Conservation (phyloP, 768 basidiomycete genomes). For the Lactarius psammicola region DNA sequence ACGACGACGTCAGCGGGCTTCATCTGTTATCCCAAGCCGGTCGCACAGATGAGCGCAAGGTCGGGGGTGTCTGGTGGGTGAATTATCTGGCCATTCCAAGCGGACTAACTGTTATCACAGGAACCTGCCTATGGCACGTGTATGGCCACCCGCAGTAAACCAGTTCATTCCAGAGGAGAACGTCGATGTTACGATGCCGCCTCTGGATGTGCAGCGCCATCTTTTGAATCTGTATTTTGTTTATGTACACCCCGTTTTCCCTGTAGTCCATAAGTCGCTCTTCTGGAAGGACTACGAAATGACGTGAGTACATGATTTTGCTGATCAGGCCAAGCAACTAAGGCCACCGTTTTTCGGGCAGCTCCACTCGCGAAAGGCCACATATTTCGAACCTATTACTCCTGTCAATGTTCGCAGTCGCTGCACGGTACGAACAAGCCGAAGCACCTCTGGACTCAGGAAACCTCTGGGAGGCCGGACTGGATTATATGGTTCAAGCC, state of each 20-base stretch:
- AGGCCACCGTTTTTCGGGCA: conserved; percentile 40
- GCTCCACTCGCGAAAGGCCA: conserved; percentile 46
- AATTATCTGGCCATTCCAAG: background rate
- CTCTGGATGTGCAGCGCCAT: conserved; percentile 59
- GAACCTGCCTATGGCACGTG: conserved; percentile 70
- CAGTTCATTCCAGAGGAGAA: conserved; percentile 45
- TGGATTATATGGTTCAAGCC: conserved; percentile 61
- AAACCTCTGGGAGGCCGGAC: conserved; percentile 72
- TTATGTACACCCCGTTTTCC: conserved; percentile 81
- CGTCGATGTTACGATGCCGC: conserved; percentile 54
- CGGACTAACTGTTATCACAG: conserved; percentile 36
- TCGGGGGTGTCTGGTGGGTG: conserved; percentile 64
- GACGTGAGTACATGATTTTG: conserved; percentile 13
- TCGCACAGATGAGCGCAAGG: conserved; percentile 64
- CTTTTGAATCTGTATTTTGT: conserved; percentile 77
- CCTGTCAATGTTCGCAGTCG: conserved; percentile 77
- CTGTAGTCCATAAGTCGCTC: conserved; percentile 69
- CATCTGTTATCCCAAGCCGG: conserved; percentile 67
- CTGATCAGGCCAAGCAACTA: background rate
- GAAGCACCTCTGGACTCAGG: conserved; percentile 44
- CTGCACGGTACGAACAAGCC: conserved; percentile 66
- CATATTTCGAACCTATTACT: conserved; percentile 63
- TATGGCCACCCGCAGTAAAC: conserved; percentile 63
- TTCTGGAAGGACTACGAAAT: conserved; percentile 62
- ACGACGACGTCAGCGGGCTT: conserved; percentile 74